These are phyloP conservation scores for Sporothrix pseudoabietina DNA, from an alignment of 2,329 filamentous ascomycete genomes.

Conservation along the genomic window DNA sequence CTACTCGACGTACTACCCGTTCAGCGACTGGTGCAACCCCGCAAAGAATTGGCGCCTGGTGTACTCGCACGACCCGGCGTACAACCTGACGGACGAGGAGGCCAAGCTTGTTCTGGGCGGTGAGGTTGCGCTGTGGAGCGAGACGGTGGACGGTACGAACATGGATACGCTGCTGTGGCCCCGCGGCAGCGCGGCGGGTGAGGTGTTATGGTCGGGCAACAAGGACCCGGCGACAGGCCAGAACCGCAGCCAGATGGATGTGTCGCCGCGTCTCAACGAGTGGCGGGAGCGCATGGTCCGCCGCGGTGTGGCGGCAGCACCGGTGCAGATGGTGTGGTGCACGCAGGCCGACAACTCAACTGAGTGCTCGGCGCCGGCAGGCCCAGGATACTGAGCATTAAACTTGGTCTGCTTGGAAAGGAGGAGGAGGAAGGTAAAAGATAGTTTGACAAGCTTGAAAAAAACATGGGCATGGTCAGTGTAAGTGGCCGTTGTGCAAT, in stretches of 20 bases:
- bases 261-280: conserved; percentile 69
- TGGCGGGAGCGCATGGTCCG: conserved; percentile 75
- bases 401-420: not conserved
- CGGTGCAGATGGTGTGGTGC: conserved; percentile 74
- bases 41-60: conserved; percentile 79
- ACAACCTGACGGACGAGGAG: conserved; percentile 61
- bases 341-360: conserved; percentile 59
- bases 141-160: conserved; percentile 75
- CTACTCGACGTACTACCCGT: conserved; percentile 63
- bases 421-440: not conserved
- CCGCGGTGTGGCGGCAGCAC: conserved; percentile 63
- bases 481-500: not conserved
- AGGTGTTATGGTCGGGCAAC: conserved; percentile 78
- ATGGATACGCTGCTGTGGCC: conserved; percentile 80
- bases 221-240: conserved; percentile 62
- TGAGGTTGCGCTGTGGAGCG: conserved; percentile 79
- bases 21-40: conserved; percentile 78
- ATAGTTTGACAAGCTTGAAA: not conserved
- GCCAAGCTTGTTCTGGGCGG: conserved; percentile 75
- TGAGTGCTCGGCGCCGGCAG: conserved; percentile 46
- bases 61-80: conserved; percentile 76
- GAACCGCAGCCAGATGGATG: conserved; percentile 72
- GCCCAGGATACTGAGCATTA: conserved; percentile 30
- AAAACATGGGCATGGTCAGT: not conserved
- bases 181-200: conserved; percentile 69